Evolutionary conservation across 2,329 filamentous ascomycete species (phyloP).

Genomic region (Xylariaceae sp.): DNA sequence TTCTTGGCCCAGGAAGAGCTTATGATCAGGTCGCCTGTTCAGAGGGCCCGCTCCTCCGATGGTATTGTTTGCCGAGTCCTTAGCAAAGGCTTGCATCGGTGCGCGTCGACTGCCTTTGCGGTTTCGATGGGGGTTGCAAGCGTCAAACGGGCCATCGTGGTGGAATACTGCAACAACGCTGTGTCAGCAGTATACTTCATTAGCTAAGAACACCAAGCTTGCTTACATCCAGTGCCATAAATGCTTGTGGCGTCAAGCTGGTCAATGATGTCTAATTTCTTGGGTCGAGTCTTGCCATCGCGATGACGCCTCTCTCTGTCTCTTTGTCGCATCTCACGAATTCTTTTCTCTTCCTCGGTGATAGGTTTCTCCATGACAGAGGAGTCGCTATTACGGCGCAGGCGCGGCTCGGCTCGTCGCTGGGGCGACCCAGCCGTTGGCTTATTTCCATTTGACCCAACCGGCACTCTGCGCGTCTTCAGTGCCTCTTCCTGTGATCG

Average conservation of each 20-base stretch:
- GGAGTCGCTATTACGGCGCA: conserved; percentile 80
- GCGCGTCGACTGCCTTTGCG: conserved; percentile 81
- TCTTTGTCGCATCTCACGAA: conserved; percentile 56
- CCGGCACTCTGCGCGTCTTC: conserved; percentile 54
- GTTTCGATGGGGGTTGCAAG: conserved; percentile 93
- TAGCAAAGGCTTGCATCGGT: conserved; percentile 96
- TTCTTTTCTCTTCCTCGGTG: conserved; percentile 65
- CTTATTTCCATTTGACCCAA: conserved; percentile 44
- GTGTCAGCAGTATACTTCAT: conserved; percentile 8
- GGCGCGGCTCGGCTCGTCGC: conserved; percentile 54
- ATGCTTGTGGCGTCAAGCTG: conserved; percentile 96
- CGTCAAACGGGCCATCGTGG: conserved; percentile 96
- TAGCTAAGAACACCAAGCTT: neutral
- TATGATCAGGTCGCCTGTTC: conserved; percentile 81
- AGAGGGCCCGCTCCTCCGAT: conserved; percentile 87
- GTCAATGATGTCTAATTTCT: conserved; percentile 86
- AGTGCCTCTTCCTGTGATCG: conserved; percentile 72
- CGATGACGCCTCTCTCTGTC: conserved; percentile 60
- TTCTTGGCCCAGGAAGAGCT: conserved; percentile 81
- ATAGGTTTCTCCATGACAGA: conserved; percentile 71
- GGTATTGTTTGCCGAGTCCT: conserved; percentile 89
- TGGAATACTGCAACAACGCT: conserved; percentile 75
- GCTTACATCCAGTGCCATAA: conserved; percentile 88
- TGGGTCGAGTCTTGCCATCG: conserved; percentile 56
- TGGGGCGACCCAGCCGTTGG: conserved; percentile 47